These are phyloP conservation scores for Ophiosphaerella korrae DNA, from an alignment of 2,329 filamentous ascomycete species.

Conservation along the genomic window DNA sequence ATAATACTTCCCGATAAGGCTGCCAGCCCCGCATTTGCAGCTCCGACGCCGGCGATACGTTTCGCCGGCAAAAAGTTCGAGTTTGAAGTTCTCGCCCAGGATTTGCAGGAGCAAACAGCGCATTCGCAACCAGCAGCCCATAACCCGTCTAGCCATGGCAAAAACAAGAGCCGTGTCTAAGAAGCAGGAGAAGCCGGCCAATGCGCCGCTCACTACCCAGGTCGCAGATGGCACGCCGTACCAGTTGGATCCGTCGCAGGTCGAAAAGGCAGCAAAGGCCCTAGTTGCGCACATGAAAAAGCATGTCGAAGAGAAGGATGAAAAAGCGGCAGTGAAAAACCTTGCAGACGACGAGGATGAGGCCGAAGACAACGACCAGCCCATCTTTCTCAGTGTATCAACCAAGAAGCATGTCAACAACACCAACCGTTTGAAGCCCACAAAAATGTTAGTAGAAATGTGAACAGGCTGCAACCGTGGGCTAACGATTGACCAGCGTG, in stretches of 20 bases:
- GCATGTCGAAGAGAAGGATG: conserved; percentile 54
- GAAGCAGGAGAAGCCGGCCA: conserved; percentile 30
- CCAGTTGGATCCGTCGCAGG: conserved; percentile 56
- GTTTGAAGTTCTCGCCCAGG: conserved; percentile 22
- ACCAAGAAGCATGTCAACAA: conserved; percentile 73
- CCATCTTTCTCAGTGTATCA: conserved; percentile 66
- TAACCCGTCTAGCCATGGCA: conserved; percentile 33
- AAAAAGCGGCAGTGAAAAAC: conserved; percentile 58
- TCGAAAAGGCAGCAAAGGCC: conserved; percentile 63
- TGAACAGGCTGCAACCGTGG: not conserved
- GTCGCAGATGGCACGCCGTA: conserved; percentile 45
- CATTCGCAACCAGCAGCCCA: conserved; percentile 14
- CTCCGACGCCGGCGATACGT: conserved; percentile 19
- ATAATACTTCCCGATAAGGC: conserved; percentile 13
- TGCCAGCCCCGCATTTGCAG: conserved; percentile 19
- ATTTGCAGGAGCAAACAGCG: conserved; percentile 2
- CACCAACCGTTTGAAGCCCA: conserved; percentile 79
- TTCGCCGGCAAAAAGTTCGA: conserved; percentile 26
- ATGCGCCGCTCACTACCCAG: conserved; percentile 46
- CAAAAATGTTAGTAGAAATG: conserved; percentile 65
- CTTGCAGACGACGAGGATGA: conserved; percentile 56
- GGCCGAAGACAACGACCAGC: conserved; percentile 53
- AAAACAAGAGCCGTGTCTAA: conserved; percentile 35
- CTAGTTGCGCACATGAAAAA: conserved; percentile 64
- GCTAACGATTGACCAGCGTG: conserved; percentile 41